Conservation (phyloP, 208 protist species). For the Baffinella frigidus region DNA sequence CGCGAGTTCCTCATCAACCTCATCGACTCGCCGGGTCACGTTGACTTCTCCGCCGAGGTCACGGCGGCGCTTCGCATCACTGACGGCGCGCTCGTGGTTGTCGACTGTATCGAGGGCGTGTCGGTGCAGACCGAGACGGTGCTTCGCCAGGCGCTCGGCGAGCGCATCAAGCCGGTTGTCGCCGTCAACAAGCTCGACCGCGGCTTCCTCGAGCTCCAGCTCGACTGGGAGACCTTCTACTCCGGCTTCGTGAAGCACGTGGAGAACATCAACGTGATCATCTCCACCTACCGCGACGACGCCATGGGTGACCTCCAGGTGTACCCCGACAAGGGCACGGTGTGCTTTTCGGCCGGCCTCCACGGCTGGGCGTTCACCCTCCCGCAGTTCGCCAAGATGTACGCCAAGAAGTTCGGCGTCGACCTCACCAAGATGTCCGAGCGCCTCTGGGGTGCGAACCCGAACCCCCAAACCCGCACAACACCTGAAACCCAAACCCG, state of each 20-base stretch:
- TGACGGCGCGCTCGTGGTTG: conserved; percentile 98
- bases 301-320: conserved; percentile 84
- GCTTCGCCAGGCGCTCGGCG: conserved; percentile 91
- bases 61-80: conserved; percentile 98
- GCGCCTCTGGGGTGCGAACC: neutral
- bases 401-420: conserved; percentile 91
- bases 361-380: conserved; percentile 99
- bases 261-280: conserved; percentile 92
- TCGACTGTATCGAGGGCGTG: conserved; percentile 98
- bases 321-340: conserved; percentile 82
- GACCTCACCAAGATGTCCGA: conserved; percentile 81
- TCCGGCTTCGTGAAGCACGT: conserved; percentile 82
- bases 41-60: conserved; percentile 98
- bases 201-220: conserved; percentile 90
- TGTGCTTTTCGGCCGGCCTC: conserved; percentile 96
- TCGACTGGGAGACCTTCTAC: conserved; percentile 78
- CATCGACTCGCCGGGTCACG: conserved; percentile 89
- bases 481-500: too few relatives aligned
- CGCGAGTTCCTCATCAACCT: conserved; percentile 95
- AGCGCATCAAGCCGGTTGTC: conserved; percentile 97
- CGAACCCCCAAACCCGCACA: too few relatives aligned
- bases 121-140: conserved; percentile 99
- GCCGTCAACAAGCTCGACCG: conserved; percentile 99
- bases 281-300: conserved; percentile 94
- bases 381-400: conserved; percentile 88